A percentile compares a stretch with the other conserved stretches of the same genome.
Conservation (phyloP, 2,329 filamentous ascomycete genomes). For the Arachnomyces sp. region DNA sequence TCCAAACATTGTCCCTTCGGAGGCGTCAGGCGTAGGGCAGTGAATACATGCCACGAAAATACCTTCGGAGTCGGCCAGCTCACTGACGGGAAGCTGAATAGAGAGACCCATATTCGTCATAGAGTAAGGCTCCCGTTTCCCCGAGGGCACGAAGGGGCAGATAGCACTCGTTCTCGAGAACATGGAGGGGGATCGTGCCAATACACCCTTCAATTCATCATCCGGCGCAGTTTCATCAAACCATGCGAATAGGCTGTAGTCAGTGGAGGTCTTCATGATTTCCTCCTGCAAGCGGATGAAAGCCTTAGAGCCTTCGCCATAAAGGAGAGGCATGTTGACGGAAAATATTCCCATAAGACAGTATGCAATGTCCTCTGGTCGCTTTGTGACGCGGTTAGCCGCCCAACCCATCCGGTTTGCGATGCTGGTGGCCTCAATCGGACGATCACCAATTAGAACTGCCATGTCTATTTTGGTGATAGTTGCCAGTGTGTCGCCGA, state of each 20-base stretch:
- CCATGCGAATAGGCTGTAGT: conserved; percentile 16
- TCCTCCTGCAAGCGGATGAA: conserved; percentile 24
- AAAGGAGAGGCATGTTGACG: conserved; percentile 20
- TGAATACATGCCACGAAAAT: no score
- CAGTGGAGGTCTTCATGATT: conserved; percentile 19
- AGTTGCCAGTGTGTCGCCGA: conserved; percentile 4
- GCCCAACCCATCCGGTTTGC: conserved; percentile 21
- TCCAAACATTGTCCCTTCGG: no score
- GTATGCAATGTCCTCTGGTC: conserved; percentile 21
- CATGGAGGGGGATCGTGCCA: no score
- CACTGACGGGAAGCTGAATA: conserved; percentile 4
- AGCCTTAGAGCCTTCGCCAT: conserved; percentile 20
- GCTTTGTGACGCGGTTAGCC: conserved; percentile 14
- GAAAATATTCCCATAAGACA: conserved; percentile 22
- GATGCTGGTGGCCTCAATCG: conserved; percentile 5
- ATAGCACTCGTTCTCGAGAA: no score
- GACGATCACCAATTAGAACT: conserved; percentile 2
- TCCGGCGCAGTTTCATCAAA: no score
- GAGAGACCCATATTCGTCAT: conserved; percentile 4
- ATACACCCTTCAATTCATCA: no score
- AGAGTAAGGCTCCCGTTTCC: conserved; percentile 4
- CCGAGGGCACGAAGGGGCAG: no score
- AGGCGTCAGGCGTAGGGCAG: no score
- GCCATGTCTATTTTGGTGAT: conserved; percentile 2
- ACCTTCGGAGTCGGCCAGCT: no score